A percentile compares a stretch with the other conserved stretches of the same genome.
These are phyloP conservation scores for Linderniella brevidens DNA, from an alignment of 257 asterid genomes.

Conservation along the genomic window DNA sequence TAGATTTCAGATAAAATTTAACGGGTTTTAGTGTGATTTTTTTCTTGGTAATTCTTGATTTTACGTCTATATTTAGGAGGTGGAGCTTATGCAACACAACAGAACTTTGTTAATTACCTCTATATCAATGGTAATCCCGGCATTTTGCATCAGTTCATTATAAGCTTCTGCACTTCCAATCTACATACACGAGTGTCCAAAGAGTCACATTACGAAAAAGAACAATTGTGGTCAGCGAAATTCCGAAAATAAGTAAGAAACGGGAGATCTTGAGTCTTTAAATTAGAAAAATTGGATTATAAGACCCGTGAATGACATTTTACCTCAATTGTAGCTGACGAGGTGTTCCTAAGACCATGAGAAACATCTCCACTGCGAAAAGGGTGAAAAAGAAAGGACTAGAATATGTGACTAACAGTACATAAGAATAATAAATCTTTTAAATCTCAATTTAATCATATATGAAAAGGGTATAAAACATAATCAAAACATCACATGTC, in stretches of 20 bases:
- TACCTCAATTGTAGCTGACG: slow-evolving; percentile 69
- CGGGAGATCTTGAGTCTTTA: slow-evolving; percentile 1
- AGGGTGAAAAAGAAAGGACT: slow-evolving; percentile 15
- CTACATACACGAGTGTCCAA: slow-evolving; percentile 18
- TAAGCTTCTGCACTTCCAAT: slow-evolving; percentile 68
- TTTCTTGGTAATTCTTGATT: too few species aligned
- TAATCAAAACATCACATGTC: too few species aligned
- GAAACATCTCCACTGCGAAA: slow-evolving; percentile 63
- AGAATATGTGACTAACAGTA: slow-evolving; percentile 1
- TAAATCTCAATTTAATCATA: not conserved
- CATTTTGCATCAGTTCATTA: slow-evolving; percentile 36
- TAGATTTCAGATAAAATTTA: too few species aligned
- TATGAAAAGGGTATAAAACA: not conserved
- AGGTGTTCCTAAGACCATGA: slow-evolving; percentile 82
- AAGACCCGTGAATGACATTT: slow-evolving; percentile 7
- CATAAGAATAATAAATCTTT: not conserved
- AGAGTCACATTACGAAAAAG: slow-evolving; percentile 6
- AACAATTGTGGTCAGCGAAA: not conserved
- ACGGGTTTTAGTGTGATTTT: too few species aligned
- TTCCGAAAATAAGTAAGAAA: not conserved
- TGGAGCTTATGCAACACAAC: too few species aligned
- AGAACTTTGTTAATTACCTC: slow-evolving; percentile 35
- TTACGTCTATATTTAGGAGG: too few species aligned
- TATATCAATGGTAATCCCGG: slow-evolving; percentile 53
- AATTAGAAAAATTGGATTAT: slow-evolving; percentile 2